Conservation (phyloP, 2,329 filamentous ascomycete species). For the Exutisphaerella laricina region DNA sequence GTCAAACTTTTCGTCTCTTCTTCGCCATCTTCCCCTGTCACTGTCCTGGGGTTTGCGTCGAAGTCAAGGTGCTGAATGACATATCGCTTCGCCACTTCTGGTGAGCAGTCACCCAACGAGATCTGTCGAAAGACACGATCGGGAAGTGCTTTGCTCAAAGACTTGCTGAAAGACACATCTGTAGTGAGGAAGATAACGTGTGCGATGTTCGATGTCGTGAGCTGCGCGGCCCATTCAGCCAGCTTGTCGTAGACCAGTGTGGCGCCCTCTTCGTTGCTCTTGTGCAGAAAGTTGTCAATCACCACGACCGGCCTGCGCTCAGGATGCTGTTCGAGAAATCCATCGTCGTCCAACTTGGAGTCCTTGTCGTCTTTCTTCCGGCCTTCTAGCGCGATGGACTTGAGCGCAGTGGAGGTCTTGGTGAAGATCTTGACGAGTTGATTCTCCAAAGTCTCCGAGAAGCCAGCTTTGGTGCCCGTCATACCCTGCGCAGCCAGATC, state of each 20-base stretch:
- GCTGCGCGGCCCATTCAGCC: slow-evolving; percentile 77
- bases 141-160: slow-evolving; percentile 77
- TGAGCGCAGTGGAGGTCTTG: slow-evolving; percentile 73
- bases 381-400: slow-evolving; percentile 64
- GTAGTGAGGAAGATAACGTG: slow-evolving; percentile 93
- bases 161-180: slow-evolving; percentile 83
- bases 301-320: slow-evolving; percentile 78
- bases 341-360: slow-evolving; percentile 67
- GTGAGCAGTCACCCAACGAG: slow-evolving; percentile 74
- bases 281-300: slow-evolving; percentile 82
- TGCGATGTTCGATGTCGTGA: slow-evolving; percentile 82
- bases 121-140: slow-evolving; percentile 87
- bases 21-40: slow-evolving; percentile 35
- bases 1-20: slow-evolving; percentile 40
- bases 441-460: slow-evolving; percentile 85
- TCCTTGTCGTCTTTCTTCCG: slow-evolving; percentile 71
- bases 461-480: slow-evolving; percentile 88
- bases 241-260: slow-evolving; percentile 48
- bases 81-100: slow-evolving; percentile 80
- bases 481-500: slow-evolving; percentile 91
- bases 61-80: slow-evolving; percentile 74
- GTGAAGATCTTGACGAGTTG: slow-evolving; percentile 86
- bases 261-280: slow-evolving; percentile 46
- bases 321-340: slow-evolving; percentile 83
- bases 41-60: slow-evolving; percentile 30